Evolutionary conservation across 805 yeast species (phyloP).

Genomic region (Barnettozyma californica): DNA sequence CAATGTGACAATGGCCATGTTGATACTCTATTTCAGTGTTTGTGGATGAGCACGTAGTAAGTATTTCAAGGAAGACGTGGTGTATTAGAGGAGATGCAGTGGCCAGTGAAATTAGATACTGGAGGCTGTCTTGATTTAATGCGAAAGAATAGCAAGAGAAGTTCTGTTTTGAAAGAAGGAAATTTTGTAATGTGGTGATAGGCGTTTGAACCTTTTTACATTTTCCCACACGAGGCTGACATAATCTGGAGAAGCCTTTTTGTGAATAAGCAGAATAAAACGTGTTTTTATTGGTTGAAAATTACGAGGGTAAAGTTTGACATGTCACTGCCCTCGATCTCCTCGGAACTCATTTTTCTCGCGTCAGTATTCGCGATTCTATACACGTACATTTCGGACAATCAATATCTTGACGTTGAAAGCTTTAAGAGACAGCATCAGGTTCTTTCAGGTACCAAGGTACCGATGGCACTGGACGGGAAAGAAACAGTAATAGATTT

Average conservation of each 20-base stretch:
- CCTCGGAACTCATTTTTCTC: not conserved
- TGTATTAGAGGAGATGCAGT: not conserved
- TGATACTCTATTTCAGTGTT: not conserved
- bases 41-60: not conserved
- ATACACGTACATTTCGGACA: too few species aligned
- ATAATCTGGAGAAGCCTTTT: not conserved
- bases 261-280: slow-evolving; percentile 8
- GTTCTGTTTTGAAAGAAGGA: not conserved
- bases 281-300: slow-evolving; percentile 2
- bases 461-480: not conserved
- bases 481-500: slow-evolving; percentile 8
- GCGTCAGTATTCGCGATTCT: too few species aligned
- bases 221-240: not conserved
- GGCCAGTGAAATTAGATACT: not conserved
- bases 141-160: not conserved
- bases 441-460: not conserved
- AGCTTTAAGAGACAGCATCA: not conserved
- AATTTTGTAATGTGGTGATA: not conserved
- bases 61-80: not conserved
- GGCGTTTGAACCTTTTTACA: not conserved
- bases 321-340: not conserved
- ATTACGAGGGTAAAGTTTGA: not conserved
- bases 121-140: not conserved
- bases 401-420: not conserved
- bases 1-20: slow-evolving; percentile 23